Evolutionary conservation across 192 early-diverging fungal species (phyloP).

Genomic region (Rhizoclosmatium sp.): DNA sequence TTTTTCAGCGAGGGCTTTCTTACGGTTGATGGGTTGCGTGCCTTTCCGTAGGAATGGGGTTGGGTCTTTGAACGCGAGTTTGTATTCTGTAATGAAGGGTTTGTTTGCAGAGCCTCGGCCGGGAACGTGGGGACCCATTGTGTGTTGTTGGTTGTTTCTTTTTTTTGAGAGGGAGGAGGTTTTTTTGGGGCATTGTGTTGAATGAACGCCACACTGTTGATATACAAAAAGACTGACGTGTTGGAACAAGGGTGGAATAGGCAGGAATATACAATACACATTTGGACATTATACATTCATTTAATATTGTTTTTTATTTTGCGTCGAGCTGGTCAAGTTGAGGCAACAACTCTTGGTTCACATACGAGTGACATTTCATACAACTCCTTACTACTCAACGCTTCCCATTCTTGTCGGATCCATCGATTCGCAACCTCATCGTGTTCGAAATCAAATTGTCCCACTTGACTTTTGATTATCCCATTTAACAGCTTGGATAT

Average conservation of each 20-base stretch:
- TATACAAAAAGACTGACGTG: not conserved
- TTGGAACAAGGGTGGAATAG: no score
- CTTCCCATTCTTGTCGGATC: constrained; percentile 46
- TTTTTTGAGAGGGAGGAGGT: not conserved
- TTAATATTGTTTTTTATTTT: no score
- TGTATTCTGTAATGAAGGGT: constrained; percentile 52
- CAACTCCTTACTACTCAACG: constrained; percentile 48
- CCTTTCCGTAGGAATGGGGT: constrained; percentile 21
- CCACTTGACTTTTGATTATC: constrained; percentile 40
- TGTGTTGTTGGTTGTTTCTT: not conserved
- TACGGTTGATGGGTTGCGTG: constrained; percentile 7
- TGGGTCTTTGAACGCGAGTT: constrained; percentile 45
- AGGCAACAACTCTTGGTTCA: constrained; percentile 34
- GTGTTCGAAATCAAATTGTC: constrained; percentile 40
- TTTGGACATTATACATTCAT: no score
- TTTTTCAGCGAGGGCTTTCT: constrained; percentile 8
- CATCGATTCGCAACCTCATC: constrained; percentile 44
- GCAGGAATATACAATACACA: no score
- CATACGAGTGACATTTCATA: constrained; percentile 46
- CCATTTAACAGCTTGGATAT: constrained; percentile 42
- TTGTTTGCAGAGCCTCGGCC: constrained; percentile 25
- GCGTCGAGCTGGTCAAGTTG: not conserved
- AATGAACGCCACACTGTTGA: not conserved
- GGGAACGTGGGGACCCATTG: not conserved
- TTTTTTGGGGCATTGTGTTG: not conserved